These are phyloP conservation scores for Cordyceps cicadae DNA, from an alignment of 2,329 filamentous ascomycete genomes.

Conservation along the genomic window DNA sequence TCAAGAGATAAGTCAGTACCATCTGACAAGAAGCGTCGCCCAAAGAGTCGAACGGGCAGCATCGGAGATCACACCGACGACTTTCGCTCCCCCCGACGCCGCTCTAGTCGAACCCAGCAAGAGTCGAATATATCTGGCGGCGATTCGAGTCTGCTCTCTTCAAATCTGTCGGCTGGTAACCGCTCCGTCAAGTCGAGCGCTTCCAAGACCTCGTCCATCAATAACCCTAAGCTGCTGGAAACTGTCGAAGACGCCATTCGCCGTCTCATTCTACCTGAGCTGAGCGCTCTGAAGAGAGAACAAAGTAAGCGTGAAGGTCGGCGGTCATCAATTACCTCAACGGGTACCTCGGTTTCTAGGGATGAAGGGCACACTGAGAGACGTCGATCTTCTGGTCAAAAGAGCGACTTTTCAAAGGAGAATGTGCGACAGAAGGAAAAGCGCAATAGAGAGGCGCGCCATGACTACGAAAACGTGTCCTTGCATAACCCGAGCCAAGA, in stretches of 20 bases:
- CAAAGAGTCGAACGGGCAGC: constrained; percentile 44
- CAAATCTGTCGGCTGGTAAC: constrained; percentile 45
- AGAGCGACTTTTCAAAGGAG: constrained; percentile 44
- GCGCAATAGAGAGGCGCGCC: constrained; percentile 46
- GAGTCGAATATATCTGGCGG: constrained; percentile 45
- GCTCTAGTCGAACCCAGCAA: constrained; percentile 43
- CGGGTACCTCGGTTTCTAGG: constrained; percentile 44
- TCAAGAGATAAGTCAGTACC: constrained; percentile 39
- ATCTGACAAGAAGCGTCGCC: constrained; percentile 32
- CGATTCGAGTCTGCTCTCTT: constrained; percentile 48
- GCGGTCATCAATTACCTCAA: constrained; percentile 55
- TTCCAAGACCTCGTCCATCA: constrained; percentile 65
- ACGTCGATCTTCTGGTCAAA: constrained; percentile 53
- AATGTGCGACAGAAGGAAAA: constrained; percentile 36
- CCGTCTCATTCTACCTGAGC: constrained; percentile 79
- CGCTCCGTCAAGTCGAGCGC: constrained; percentile 45
- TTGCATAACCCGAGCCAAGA: constrained; percentile 40
- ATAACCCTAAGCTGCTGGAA: constrained; percentile 83
- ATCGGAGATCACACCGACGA: constrained; percentile 42
- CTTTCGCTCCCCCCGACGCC: constrained; percentile 37
- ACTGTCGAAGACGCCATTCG: constrained; percentile 92
- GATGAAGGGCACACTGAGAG: constrained; percentile 52
- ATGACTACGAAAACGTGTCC: constrained; percentile 44
- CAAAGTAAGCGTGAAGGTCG: constrained; percentile 69
- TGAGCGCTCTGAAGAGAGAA: constrained; percentile 85